phyloP scores from a whole-genome alignment of 2,329 filamentous ascomycete species.

The Fusarium kyushuense region DNA sequence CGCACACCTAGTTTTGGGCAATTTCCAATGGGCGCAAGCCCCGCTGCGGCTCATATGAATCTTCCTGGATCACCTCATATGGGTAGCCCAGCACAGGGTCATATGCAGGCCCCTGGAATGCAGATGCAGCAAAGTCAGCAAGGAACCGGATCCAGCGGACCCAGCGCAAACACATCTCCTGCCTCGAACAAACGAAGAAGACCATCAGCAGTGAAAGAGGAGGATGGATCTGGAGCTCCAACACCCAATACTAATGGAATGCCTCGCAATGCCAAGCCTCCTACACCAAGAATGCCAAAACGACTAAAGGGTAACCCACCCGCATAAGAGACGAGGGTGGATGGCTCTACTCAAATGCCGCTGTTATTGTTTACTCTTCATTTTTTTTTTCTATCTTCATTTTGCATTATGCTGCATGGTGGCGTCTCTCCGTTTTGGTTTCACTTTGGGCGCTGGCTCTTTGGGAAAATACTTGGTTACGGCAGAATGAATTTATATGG shows the following conservation, averaged over 20 bases:
- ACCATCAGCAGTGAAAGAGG: constrained; percentile 68
- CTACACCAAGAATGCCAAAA: constrained; percentile 69
- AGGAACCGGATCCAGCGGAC: constrained; percentile 73
- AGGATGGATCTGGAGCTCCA: constrained; percentile 64
- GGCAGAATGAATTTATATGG: constrained; percentile 45
- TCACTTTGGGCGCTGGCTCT: constrained; percentile 28
- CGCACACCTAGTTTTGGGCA: constrained; percentile 68
- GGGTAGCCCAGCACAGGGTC: constrained; percentile 70
- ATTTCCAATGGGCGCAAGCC: constrained; percentile 70
- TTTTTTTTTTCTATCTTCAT: constrained; percentile 20
- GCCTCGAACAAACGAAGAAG: constrained; percentile 70
- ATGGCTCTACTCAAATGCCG: constrained; percentile 1
- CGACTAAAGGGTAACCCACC: constrained; percentile 63
- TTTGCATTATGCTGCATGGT: constrained; percentile 52
- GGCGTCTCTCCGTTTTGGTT: constrained; percentile 51
- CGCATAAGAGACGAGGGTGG: constrained; percentile 41
- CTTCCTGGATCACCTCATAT: constrained; percentile 72
- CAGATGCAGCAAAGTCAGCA: constrained; percentile 76
- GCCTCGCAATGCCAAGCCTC: constrained; percentile 65
- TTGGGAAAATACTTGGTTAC: constrained; percentile 41
- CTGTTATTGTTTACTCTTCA: constrained; percentile 5
- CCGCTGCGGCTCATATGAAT: constrained; percentile 69
- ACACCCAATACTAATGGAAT: constrained; percentile 66
- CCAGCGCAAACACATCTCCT: constrained; percentile 75
- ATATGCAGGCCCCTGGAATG: constrained; percentile 75